Evolutionary conservation across 2,329 filamentous ascomycete species (phyloP).

Genomic region (Epichloe typhina): DNA sequence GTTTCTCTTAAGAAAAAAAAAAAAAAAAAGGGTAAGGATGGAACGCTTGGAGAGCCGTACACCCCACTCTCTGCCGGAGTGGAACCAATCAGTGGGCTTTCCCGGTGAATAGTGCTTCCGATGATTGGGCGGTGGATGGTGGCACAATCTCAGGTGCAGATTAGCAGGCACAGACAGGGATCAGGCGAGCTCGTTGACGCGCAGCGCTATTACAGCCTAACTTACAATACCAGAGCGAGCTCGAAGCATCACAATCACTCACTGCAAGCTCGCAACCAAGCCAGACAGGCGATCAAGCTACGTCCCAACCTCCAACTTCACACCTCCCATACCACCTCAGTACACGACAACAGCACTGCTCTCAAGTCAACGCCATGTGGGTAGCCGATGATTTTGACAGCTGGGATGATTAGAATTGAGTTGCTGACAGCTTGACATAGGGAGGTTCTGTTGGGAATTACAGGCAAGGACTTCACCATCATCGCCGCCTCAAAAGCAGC

Average conservation of each 20-base stretch:
- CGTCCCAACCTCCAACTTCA: slow-evolving; percentile 4
- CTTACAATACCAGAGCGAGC: slow-evolving; percentile 3
- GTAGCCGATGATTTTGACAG: neutral
- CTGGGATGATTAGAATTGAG: neutral
- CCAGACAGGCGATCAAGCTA: neutral
- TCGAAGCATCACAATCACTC: slow-evolving; percentile 3
- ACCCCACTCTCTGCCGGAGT: slow-evolving; percentile 2
- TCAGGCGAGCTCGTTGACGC: slow-evolving; percentile 18
- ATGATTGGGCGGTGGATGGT: slow-evolving; percentile 16
- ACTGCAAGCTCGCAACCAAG: neutral
- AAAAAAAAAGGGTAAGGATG: slow-evolving; percentile 27
- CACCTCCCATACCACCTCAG: neutral
- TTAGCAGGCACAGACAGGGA: neutral
- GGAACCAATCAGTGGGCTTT: slow-evolving; percentile 13
- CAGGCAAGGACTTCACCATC: slow-evolving; percentile 98
- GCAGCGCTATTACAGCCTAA: slow-evolving; percentile 25
- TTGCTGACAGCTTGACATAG: slow-evolving; percentile 30
- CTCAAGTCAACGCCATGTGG: slow-evolving; percentile 4
- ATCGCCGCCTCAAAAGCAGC: slow-evolving; percentile 95
- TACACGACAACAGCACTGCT: neutral
- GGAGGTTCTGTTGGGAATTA: slow-evolving; percentile 97
- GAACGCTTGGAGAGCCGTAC: slow-evolving; percentile 14
- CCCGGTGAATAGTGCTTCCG: slow-evolving; percentile 20
- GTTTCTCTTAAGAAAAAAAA: slow-evolving; percentile 8
- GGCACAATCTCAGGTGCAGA: slow-evolving; percentile 16